Percentiles rank a stretch among this genome's conserved stretches.
Evolutionary conservation across 768 basidiomycete species (phyloP).

Genomic region (Phylloporus arenicola): DNA sequence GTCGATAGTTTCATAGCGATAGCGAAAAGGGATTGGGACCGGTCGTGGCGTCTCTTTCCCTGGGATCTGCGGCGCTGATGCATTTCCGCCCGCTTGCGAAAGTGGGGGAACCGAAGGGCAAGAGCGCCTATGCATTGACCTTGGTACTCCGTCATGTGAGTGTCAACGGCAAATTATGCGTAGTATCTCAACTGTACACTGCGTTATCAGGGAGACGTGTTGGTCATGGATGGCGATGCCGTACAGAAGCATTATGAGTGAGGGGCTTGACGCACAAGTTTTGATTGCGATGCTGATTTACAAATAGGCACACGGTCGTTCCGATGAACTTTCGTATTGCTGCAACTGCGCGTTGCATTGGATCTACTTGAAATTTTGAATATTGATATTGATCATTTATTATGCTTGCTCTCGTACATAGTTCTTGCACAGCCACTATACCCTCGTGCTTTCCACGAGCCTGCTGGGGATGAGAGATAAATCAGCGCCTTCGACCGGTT

Average conservation of each 20-base stretch:
- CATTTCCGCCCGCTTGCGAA: slow-evolving; percentile 56
- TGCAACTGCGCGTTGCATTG: slow-evolving; percentile 70
- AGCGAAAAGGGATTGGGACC: slow-evolving; percentile 70
- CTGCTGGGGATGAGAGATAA: neutral
- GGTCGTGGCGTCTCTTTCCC: slow-evolving; percentile 66
- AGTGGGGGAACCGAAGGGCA: slow-evolving; percentile 29
- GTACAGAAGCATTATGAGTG: slow-evolving; percentile 72
- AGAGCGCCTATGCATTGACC: slow-evolving; percentile 38
- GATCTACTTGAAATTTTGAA: slow-evolving; percentile 22
- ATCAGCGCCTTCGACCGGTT: neutral
- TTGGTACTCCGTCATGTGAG: slow-evolving; percentile 64
- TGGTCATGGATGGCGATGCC: slow-evolving; percentile 69
- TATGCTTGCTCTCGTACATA: neutral
- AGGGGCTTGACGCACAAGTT: slow-evolving; percentile 19
- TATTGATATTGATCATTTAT: neutral
- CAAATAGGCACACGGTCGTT: slow-evolving; percentile 64
- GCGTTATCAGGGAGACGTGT: slow-evolving; percentile 56
- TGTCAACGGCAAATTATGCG: neutral
- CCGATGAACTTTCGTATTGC: slow-evolving; percentile 75
- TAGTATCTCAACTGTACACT: slow-evolving; percentile 3
- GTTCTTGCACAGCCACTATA: neutral
- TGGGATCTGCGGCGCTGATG: slow-evolving; percentile 76
- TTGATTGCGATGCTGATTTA: slow-evolving; percentile 7
- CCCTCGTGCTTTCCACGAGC: neutral
- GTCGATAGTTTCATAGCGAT: slow-evolving; percentile 70